Evolutionary conservation across 768 basidiomycete species (phyloP), one percentile per base, ranked within the genome.

Genomic region (Leucocoprinus birnbaumii): DNA sequence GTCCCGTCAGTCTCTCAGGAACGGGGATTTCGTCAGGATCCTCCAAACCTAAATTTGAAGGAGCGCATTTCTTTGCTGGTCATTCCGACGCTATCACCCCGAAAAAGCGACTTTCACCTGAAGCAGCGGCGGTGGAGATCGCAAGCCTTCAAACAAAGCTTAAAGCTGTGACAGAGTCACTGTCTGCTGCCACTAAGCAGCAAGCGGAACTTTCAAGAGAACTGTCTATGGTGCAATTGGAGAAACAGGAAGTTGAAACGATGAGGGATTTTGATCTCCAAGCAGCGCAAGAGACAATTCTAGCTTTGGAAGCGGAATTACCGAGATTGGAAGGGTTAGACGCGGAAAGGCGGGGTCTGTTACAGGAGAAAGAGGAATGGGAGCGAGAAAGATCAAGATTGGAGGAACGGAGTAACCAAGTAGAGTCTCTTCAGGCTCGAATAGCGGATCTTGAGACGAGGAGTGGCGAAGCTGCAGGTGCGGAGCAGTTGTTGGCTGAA

Each of bases 31-130:
- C 76, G 43, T 58, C 68, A 13, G 68, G 73, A 1, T 68, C 77
- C 11, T 71, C 80, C 4, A 71, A 77, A n/a, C 76, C 73, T 40
- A 83, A 82, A 37, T 94, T 94, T 65, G 89, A 91, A 51, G 90
- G 90, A 11, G 83, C 87, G 0, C 91, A 93, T 71, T 75, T 94
- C 51, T 93, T 93, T 59, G 89, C 93, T 0, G 91, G 92, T 0
- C 88, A 93, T 60, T 83, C 80, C 3, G 79, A 84, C 42, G 80
- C 89, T 3, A 71, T 88, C 16, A 72, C 87, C 0, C 89, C 88
- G 0, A 70, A 66, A 43, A 63, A 71, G 40, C 72, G 72, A 26
- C 68, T 75, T 40, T 73, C 74, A 2, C 71, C 79, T 0, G 73
- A 78, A 25, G 68, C 78, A 10, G 69, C 76, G 13, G 68, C 74